Evolutionary conservation across 768 basidiomycete genomes (phyloP), one percentile per base, ranked within the genome.

Genomic region (Termitomyces sp.): DNA sequence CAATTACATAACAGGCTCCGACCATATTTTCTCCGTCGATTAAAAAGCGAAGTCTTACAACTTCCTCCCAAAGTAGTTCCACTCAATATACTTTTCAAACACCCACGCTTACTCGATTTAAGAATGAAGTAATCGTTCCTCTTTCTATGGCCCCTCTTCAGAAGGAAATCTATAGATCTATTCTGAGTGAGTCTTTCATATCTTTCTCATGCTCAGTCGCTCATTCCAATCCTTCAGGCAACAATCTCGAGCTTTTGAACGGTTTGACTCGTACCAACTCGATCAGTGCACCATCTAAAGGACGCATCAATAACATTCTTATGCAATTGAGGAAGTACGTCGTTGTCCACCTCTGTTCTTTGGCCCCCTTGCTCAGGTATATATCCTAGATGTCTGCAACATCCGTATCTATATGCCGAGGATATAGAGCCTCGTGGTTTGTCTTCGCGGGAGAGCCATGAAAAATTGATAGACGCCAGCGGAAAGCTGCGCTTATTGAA

Each of bases 41-140:
- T 93, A 64, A 99, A 99, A 74, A 88, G 88, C 57, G 92, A 97
- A 68, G 94, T 97, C 2, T 77, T 98, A 16, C 83, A 91, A 60
- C 81, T 96, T n/a, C 94, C 92, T 43, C 87, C 92, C 0, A 97
- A 96, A 82, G 94, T 93, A 63, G 58, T 33, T 24, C 28, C 26
- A 11, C 28, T 45, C 38, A 28, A 20, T 40, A 28, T 7, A 10
- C 16, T 32, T 41, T 64, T 54, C 35, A 20, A 3, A 11, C 20
- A 56, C 30, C 16, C 22, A 57, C n/a, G 13, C 24, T 55, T 52
- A 20, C 32, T 50, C n/a, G 35, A 54, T 47, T 40, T 51, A 26
- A 93, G 92, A 93, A 93, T 64, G 92, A 94, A 68, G 88, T 93
- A 46, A 94, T 94, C 62, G 88, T 97, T 1, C 94, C 95, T 0